Evolutionary conservation across 2,329 filamentous ascomycete genomes (phyloP).

Genomic region (Penicillium vulpinum): DNA sequence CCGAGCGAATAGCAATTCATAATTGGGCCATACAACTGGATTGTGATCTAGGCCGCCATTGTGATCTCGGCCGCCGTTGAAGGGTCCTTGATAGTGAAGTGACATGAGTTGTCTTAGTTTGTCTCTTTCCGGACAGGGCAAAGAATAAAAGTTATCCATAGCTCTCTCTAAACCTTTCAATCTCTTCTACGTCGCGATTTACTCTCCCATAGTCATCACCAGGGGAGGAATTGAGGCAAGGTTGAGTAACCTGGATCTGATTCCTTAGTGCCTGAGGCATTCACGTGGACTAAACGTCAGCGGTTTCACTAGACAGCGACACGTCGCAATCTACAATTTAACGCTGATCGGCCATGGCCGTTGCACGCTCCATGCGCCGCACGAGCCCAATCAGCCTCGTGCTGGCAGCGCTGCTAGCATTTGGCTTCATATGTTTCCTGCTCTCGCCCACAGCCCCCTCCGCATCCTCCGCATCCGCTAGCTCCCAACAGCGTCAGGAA

Average conservation of each 20-base stretch:
- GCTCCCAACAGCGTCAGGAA: slow-evolving; percentile 53
- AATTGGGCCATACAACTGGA: slow-evolving; percentile 8
- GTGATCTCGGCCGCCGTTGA: slow-evolving; percentile 1
- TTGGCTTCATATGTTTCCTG: slow-evolving; percentile 64
- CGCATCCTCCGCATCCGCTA: slow-evolving; percentile 47
- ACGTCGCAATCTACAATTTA: slow-evolving; percentile 10
- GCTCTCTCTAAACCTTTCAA: background rate
- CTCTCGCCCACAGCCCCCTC: slow-evolving; percentile 51
- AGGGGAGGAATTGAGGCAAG: slow-evolving; percentile 1
- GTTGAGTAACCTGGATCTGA: background rate
- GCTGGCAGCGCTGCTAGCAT: slow-evolving; percentile 69
- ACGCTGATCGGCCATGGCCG: slow-evolving; percentile 49
- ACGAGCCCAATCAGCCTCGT: slow-evolving; percentile 74
- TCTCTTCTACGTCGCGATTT: background rate
- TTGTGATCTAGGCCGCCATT: background rate
- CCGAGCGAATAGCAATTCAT: background rate
- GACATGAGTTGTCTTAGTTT: slow-evolving; percentile 1
- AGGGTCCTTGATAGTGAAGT: slow-evolving; percentile 4
- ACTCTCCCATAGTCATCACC: background rate
- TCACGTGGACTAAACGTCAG: background rate
- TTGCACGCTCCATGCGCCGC: slow-evolving; percentile 70
- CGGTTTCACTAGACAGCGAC: slow-evolving; percentile 16
- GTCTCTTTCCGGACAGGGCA: slow-evolving; percentile 16
- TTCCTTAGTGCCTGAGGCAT: slow-evolving; percentile 7
- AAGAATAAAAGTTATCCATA: background rate